Evolutionary conservation across 75 land plant genomes (phyloP).

Genomic region (Adiantum capillusveneris): DNA sequence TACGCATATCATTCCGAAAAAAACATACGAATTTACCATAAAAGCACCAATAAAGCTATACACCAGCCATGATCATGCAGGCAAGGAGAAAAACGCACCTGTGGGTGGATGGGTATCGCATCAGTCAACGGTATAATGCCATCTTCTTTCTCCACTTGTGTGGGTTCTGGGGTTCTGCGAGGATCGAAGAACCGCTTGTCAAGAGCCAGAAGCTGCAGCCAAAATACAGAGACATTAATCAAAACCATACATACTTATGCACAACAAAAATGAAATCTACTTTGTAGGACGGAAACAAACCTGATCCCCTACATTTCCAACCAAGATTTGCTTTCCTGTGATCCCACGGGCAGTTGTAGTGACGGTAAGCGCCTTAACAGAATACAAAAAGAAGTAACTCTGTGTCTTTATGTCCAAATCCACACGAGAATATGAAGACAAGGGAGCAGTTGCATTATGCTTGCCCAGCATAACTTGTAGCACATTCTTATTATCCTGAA

Average conservation of each 20-base stretch:
- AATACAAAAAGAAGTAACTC: constrained; percentile 79
- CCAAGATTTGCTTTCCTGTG: constrained; percentile 84
- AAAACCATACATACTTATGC: background rate
- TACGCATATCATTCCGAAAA: no score
- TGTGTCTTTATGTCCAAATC: constrained; percentile 73
- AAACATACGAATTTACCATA: no score
- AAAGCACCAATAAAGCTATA: no score
- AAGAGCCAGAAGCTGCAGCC: constrained; percentile 76
- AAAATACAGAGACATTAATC: background rate
- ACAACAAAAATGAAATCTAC: background rate
- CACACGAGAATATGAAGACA: constrained; percentile 69
- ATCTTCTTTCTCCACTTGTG: constrained; percentile 87
- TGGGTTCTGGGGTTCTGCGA: constrained; percentile 66
- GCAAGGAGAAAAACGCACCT: no score
- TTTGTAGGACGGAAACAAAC: constrained; percentile 16
- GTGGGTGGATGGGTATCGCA: constrained; percentile 80
- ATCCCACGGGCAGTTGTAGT: constrained; percentile 88
- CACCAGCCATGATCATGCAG: no score
- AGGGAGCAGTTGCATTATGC: constrained; percentile 74
- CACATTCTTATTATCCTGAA: constrained; percentile 86
- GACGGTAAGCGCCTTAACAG: constrained; percentile 75
- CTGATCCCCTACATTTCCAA: constrained; percentile 94
- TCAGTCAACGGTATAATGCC: constrained; percentile 90
- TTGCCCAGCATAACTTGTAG: constrained; percentile 75
- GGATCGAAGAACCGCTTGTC: constrained; percentile 97